These are phyloP conservation scores for Williopsis jadinii DNA, from an alignment of 1,139 yeast species.

Conservation along the genomic window DNA sequence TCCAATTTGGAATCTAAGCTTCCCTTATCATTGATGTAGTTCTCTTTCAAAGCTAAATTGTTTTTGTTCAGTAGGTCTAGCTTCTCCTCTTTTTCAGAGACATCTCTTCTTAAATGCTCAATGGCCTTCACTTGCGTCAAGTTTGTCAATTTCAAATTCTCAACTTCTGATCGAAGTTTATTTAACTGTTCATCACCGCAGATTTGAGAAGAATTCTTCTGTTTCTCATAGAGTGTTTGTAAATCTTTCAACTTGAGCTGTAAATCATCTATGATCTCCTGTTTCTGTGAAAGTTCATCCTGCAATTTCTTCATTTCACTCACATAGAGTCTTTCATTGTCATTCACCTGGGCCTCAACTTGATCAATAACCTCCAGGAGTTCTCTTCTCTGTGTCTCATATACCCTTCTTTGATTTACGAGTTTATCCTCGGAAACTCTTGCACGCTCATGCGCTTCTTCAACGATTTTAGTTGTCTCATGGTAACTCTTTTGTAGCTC, in stretches of 20 bases:
- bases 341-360: constrained; percentile 35
- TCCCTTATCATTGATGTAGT: constrained; percentile 27
- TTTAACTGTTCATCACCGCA: constrained; percentile 10
- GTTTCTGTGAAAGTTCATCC: constrained; percentile 20
- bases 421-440: constrained; percentile 25
- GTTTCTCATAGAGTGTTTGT: constrained; percentile 9
- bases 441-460: constrained; percentile 12
- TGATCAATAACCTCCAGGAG: constrained; percentile 51
- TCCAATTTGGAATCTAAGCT: constrained; percentile 18
- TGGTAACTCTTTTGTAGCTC: constrained; percentile 11
- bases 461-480: constrained; percentile 6
- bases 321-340: constrained; percentile 27
- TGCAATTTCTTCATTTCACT: constrained; percentile 23
- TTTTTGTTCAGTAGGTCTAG: constrained; percentile 9
- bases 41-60: constrained; percentile 14
- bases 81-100: constrained; percentile 10
- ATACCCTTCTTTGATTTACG: constrained; percentile 35
- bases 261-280: constrained; percentile 13
- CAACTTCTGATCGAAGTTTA: constrained; percentile 9
- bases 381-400: constrained; percentile 49
- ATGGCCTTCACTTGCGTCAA: constrained; percentile 12
- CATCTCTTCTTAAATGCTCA: constrained; percentile 9
- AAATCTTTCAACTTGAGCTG: constrained; percentile 7
- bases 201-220: constrained; percentile 4
- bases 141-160: constrained; percentile 13